A percentile compares a stretch with the other conserved stretches of the same genome.
These are phyloP conservation scores for Ceratocystis alfenasii DNA, from an alignment of 2,329 filamentous ascomycete genomes.

Conservation along the genomic window DNA sequence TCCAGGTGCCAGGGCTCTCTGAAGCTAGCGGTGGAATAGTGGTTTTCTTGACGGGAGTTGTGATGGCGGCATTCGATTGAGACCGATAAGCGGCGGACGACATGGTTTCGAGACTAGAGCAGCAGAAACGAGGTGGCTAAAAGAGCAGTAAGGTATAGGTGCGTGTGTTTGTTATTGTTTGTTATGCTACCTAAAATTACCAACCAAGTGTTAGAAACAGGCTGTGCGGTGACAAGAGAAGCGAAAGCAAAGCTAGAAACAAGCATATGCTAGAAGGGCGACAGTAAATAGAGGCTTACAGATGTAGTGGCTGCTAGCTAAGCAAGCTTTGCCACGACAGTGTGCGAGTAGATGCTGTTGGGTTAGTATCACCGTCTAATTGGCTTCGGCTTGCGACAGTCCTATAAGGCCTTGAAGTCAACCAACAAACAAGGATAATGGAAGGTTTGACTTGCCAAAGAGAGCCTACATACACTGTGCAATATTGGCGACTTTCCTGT, in stretches of 20 bases:
- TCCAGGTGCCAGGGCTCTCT: conserved; percentile 69
- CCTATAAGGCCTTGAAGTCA: no score
- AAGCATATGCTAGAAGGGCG: background rate
- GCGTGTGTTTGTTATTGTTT: background rate
- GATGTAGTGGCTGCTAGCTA: background rate
- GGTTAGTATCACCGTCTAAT: background rate
- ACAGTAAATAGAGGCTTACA: background rate
- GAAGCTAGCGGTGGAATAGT: conserved; percentile 28
- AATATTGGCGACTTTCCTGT: no score
- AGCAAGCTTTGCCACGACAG: no score
- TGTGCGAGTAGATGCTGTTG: background rate
- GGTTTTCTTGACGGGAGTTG: conserved; percentile 35
- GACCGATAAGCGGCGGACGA: conserved; percentile 11
- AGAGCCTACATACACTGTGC: no score
- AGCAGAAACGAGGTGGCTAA: background rate
- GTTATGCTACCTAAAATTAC: background rate
- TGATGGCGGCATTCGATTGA: conserved; percentile 10
- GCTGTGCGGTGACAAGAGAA: background rate
- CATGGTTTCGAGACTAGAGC: background rate
- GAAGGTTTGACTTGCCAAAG: no score
- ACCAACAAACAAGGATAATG: no score
- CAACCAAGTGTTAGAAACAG: background rate
- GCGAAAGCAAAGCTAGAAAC: background rate
- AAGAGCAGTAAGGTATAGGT: no score
- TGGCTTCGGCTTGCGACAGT: no score